Evolutionary conservation across 306 rosid species (phyloP).

Genomic region (Rosa multiflora): DNA sequence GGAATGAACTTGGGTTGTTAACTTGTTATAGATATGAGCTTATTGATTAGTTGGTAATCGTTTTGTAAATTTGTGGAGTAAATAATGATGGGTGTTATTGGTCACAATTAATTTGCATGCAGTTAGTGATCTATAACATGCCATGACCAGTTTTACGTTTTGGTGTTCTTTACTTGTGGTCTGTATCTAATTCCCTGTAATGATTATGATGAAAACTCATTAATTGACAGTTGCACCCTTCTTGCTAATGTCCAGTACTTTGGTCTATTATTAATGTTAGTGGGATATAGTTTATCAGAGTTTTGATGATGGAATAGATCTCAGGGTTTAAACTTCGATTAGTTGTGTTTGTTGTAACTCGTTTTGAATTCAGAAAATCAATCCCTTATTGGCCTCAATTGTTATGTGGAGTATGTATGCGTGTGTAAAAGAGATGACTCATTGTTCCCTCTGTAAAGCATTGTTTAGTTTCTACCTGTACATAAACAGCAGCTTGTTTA

Average conservation of each 20-base stretch:
- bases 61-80: not conserved
- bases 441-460: too few relatives aligned
- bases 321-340: not conserved
- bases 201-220: not conserved
- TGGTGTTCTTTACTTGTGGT: not conserved
- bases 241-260: not conserved
- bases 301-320: not conserved
- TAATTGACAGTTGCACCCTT: not conserved
- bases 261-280: not conserved
- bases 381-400: not conserved
- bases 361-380: not conserved
- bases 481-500: not conserved
- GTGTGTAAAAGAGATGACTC: not conserved
- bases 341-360: not conserved
- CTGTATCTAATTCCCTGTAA: not conserved
- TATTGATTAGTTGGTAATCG: not conserved
- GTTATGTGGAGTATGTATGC: not conserved
- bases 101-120: not conserved
- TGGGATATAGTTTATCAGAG: not conserved
- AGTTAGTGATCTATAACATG: not conserved
- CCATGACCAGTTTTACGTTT: not conserved
- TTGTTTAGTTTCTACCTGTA: not conserved
- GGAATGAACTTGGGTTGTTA: not conserved
- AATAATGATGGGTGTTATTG: not conserved
- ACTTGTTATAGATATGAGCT: not conserved